A percentile compares a stretch with the other conserved stretches of the same genome.
These are phyloP conservation scores for Actinomortierella ambigua DNA, from an alignment of 371 early-diverging fungal species.

Conservation along the genomic window DNA sequence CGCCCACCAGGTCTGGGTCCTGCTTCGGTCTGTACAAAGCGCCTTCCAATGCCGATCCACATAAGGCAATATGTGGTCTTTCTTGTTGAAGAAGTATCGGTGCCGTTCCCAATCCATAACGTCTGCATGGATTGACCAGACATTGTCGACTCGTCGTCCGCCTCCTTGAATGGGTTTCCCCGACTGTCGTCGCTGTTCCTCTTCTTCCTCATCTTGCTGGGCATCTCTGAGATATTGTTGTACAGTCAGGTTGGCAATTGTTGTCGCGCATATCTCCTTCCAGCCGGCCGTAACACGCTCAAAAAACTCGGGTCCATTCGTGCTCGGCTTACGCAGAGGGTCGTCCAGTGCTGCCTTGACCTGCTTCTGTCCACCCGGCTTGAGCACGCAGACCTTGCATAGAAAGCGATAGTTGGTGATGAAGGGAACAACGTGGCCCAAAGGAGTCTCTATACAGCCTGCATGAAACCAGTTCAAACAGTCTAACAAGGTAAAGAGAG, in stretches of 20 bases:
- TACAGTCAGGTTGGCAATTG: slow-evolving; percentile 68
- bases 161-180: too few species aligned
- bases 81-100: slow-evolving; percentile 70
- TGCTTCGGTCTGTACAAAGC: slow-evolving; percentile 67
- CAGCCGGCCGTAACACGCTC: slow-evolving; percentile 72
- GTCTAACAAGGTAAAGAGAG: slow-evolving; percentile 24
- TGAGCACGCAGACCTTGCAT: slow-evolving; percentile 55
- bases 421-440: slow-evolving; percentile 62
- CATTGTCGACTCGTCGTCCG: slow-evolving; percentile 32
- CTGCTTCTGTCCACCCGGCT: slow-evolving; percentile 25
- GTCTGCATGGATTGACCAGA: slow-evolving; percentile 54
- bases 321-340: not conserved
- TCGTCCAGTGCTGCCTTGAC: slow-evolving; percentile 1
- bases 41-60: slow-evolving; percentile 74
- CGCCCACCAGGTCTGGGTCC: slow-evolving; percentile 75
- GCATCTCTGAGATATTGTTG: slow-evolving; percentile 56
- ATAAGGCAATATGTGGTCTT: slow-evolving; percentile 66
- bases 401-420: slow-evolving; percentile 68
- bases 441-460: slow-evolving; percentile 55
- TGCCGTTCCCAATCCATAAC: slow-evolving; percentile 61
- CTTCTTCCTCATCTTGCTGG: slow-evolving; percentile 23
- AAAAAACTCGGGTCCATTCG: slow-evolving; percentile 49
- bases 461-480: slow-evolving; percentile 76
- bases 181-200: slow-evolving; percentile 10
- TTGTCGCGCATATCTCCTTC: slow-evolving; percentile 72